Evolutionary conservation across 495 filamentous ascomycete genomes (phyloP).

Genomic region (Annulohypoxylon stygium): DNA sequence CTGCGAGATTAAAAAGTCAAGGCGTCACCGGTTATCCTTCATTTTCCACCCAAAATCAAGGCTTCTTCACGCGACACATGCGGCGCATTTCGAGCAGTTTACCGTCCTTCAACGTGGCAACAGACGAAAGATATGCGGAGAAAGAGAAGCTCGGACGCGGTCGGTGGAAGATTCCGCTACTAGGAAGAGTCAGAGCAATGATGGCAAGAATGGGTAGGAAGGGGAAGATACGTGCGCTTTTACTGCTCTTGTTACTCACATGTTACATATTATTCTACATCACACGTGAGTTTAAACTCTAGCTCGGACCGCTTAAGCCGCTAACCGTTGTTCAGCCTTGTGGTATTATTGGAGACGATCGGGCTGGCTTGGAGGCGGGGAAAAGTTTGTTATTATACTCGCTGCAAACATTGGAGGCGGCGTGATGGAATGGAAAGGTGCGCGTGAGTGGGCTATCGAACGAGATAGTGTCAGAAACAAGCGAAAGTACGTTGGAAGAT

Average conservation of each 20-base stretch:
- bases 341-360: slow-evolving; percentile 64
- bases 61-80: slow-evolving; percentile 85
- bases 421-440: slow-evolving; percentile 99
- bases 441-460: slow-evolving; percentile 98
- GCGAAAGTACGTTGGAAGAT: slow-evolving; percentile 82
- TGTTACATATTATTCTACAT: slow-evolving; percentile 75
- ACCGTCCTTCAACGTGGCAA: slow-evolving; percentile 71
- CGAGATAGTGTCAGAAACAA: slow-evolving; percentile 97
- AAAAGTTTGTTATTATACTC: slow-evolving; percentile 93
- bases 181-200: slow-evolving; percentile 55
- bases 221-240: slow-evolving; percentile 69
- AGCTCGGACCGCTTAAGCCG: neutral
- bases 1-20: slow-evolving; percentile 77
- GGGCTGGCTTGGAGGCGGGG: slow-evolving; percentile 78
- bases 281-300: slow-evolving; percentile 68
- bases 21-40: slow-evolving; percentile 79
- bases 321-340: slow-evolving; percentile 51
- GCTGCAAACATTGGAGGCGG: slow-evolving; percentile 95
- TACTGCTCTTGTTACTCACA: slow-evolving; percentile 71
- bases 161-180: slow-evolving; percentile 57
- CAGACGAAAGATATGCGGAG: slow-evolving; percentile 68
- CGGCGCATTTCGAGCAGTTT: slow-evolving; percentile 79
- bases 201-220: slow-evolving; percentile 60
- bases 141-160: slow-evolving; percentile 79
- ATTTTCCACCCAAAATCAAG: slow-evolving; percentile 81